Percentiles rank a stretch among this genome's conserved stretches.
Conservation (phyloP, 2,329 filamentous ascomycete species). For the Penicillium sp. region DNA sequence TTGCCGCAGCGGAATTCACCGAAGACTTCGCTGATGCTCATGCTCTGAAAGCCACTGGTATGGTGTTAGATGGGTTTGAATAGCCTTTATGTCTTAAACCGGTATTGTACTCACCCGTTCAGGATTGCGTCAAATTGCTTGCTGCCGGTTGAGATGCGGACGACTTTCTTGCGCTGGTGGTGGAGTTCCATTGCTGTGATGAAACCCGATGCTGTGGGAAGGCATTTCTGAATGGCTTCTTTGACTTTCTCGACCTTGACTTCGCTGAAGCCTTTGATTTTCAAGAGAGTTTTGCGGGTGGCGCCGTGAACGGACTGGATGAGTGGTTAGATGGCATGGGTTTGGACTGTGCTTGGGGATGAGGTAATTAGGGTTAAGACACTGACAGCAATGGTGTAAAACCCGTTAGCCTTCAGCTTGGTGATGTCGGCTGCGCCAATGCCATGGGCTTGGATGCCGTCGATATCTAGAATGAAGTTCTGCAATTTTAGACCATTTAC, state of each 20-base stretch:
- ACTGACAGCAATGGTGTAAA: conserved; percentile 54
- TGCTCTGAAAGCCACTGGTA: conserved; percentile 58
- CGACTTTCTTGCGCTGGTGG: conserved; percentile 54
- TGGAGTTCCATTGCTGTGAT: conserved; percentile 58
- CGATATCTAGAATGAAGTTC: conserved; percentile 56
- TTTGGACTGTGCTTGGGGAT: neutral
- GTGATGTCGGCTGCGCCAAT: conserved; percentile 58
- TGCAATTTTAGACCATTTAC: conserved; percentile 25
- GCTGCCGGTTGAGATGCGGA: conserved; percentile 61
- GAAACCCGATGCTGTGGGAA: conserved; percentile 52
- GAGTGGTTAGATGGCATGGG: neutral
- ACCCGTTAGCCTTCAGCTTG: conserved; percentile 56
- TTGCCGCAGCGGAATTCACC: conserved; percentile 52
- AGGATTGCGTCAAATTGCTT: conserved; percentile 59
- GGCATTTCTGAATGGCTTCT: conserved; percentile 55
- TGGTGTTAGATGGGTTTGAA: neutral
- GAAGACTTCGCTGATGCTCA: conserved; percentile 55
- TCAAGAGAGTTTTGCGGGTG: conserved; percentile 52
- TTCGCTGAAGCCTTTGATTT: conserved; percentile 63
- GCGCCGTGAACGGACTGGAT: conserved; percentile 51
- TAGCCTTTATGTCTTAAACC: too few species aligned
- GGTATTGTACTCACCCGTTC: conserved; percentile 44
- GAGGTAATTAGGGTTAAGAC: neutral
- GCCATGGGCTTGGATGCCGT: conserved; percentile 57
- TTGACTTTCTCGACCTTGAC: conserved; percentile 64